Evolutionary conservation across 2,329 filamentous ascomycete genomes (phyloP).

Genomic region (Zopfia rhizophila): DNA sequence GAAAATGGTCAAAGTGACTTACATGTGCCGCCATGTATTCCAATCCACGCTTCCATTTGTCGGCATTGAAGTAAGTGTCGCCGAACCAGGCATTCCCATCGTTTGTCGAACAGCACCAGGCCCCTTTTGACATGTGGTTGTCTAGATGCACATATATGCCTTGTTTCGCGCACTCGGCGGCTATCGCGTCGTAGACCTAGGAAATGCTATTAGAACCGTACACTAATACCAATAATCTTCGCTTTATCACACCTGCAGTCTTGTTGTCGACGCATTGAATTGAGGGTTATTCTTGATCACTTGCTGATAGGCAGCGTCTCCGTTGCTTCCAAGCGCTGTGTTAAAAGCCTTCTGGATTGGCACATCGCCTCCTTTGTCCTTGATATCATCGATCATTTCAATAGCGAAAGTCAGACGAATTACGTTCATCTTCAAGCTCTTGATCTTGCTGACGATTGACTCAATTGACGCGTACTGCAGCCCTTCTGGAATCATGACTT

Average conservation of each 20-base stretch:
- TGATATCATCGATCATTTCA: conserved; percentile 62
- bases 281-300: conserved; percentile 68
- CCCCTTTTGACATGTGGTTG: conserved; percentile 49
- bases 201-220: neutral
- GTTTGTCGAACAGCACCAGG: conserved; percentile 41
- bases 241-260: conserved; percentile 51
- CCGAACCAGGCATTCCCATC: conserved; percentile 72
- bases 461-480: conserved; percentile 65
- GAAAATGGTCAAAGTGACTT: conserved; percentile 5
- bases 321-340: conserved; percentile 57
- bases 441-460: conserved; percentile 64
- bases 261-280: conserved; percentile 61
- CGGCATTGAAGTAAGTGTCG: conserved; percentile 64
- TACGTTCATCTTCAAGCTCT: conserved; percentile 67
- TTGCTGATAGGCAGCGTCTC: conserved; percentile 60
- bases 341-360: conserved; percentile 43
- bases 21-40: conserved; percentile 70
- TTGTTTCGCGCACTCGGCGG: conserved; percentile 62
- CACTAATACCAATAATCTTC: neutral
- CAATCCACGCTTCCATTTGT: conserved; percentile 70
- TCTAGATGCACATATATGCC: conserved; percentile 47
- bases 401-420: conserved; percentile 71
- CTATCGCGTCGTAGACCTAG: conserved; percentile 63
- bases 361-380: conserved; percentile 45
- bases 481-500: conserved; percentile 69